These are phyloP conservation scores for Sanguinoderma infundibulare DNA, from an alignment of 1,284 basidiomycete genomes.

Conservation along the genomic window DNA sequence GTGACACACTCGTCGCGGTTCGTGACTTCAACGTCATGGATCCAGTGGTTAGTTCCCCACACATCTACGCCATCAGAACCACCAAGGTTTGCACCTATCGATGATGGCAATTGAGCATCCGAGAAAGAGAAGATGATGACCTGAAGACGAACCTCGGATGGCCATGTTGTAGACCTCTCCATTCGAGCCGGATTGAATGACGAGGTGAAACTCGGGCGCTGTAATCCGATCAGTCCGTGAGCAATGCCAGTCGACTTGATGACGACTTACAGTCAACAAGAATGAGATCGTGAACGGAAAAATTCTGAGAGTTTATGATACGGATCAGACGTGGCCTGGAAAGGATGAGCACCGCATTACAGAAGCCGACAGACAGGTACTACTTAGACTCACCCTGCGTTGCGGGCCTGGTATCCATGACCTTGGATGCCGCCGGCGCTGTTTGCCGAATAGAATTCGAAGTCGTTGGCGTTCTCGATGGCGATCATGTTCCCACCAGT, in stretches of 20 bases:
- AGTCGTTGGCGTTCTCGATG: slow-evolving; percentile 39
- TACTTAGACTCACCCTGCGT: slow-evolving; percentile 35
- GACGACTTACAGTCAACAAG: slow-evolving; percentile 39
- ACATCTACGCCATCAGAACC: slow-evolving; percentile 43
- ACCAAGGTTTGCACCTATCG: slow-evolving; percentile 35
- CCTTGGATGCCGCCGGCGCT: slow-evolving; percentile 41
- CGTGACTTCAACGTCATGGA: slow-evolving; percentile 43
- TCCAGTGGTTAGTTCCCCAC: slow-evolving; percentile 39
- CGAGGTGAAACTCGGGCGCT: slow-evolving; percentile 44
- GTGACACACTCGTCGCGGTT: slow-evolving; percentile 45
- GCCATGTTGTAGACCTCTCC: slow-evolving; percentile 42
- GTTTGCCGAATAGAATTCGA: slow-evolving; percentile 42
- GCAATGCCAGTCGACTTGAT: neutral
- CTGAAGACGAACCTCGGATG: slow-evolving; percentile 32
- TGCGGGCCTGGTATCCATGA: slow-evolving; percentile 38
- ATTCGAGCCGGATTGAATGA: slow-evolving; percentile 37
- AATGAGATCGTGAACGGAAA: slow-evolving; percentile 41
- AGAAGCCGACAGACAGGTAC: neutral
- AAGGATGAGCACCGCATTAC: neutral
- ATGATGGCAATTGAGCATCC: neutral
- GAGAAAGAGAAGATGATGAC: neutral
- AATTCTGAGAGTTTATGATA: slow-evolving; percentile 38
- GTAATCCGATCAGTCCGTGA: neutral
- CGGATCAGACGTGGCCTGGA: slow-evolving; percentile 38
- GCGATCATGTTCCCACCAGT: slow-evolving; percentile 39